Percentiles rank a stretch among this genome's conserved stretches.
Conservation (phyloP, 805 yeast species). For the Komagataella phaffii region DNA sequence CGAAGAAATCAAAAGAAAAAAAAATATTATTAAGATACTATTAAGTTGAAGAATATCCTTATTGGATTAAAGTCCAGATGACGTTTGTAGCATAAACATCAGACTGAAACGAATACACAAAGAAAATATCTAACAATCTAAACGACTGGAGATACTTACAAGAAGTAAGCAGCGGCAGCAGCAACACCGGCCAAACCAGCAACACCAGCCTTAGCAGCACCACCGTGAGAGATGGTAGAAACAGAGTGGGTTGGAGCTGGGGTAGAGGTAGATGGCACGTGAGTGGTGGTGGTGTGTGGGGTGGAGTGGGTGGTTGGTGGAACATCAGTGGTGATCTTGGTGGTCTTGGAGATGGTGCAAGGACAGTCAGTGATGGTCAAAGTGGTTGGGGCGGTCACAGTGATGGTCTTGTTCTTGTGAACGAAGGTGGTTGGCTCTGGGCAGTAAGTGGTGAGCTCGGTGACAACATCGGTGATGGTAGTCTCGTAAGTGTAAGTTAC, state of each 20-base stretch:
- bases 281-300: constrained; percentile 7
- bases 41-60: not conserved
- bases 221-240: constrained; percentile 14
- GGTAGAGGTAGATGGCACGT: constrained; percentile 3
- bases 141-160: constrained; percentile 13
- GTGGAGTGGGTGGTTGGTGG: not conserved
- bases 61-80: not conserved
- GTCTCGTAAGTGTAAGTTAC: constrained; percentile 30
- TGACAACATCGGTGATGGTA: constrained; percentile 39
- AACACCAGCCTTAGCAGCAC: constrained; percentile 23
- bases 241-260: constrained; percentile 9
- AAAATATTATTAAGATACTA: not conserved
- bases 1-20: not conserved
- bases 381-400: constrained; percentile 70
- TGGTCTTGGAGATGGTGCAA: constrained; percentile 39
- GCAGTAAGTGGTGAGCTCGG: constrained; percentile 72
- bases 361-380: constrained; percentile 80
- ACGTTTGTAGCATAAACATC: not conserved
- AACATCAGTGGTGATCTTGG: constrained; percentile 10
- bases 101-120: not conserved
- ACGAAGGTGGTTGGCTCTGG: constrained; percentile 58
- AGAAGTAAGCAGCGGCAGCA: constrained; percentile 25
- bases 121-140: not conserved
- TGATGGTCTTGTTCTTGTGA: constrained; percentile 56
- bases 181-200: constrained; percentile 24